Evolutionary conservation across 176 grass and related monocot genomes (phyloP), one percentile per base, ranked within the genome.

Genomic region (Paspalum vaginatum): DNA sequence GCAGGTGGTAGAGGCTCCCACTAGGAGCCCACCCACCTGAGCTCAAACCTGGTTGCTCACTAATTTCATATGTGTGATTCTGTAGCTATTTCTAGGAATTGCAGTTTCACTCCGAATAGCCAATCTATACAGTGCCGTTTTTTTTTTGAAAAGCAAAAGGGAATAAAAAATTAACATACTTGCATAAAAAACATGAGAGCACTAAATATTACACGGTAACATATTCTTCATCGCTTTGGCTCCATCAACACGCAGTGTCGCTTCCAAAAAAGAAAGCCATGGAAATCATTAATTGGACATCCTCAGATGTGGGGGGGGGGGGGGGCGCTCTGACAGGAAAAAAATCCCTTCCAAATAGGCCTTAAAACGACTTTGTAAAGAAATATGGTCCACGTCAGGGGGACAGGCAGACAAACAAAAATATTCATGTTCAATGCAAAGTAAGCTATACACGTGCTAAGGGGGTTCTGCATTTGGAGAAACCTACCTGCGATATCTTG

Each of bases 401-500:
- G 54, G 22, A 4, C 0, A 51, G 26, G 2, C 26, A 44, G 47
- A 65, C 7, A 79, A 9, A 38, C 4, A 32, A 70, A 77, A 17
- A 25, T 64, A 65, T 56, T 43, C 11, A 17, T 38, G 45, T 27
- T 61, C 18, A 49, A 58, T 17, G 9, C n/a, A 73, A 24, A 12
- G 18, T 24, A 83, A 79, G 75, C 15, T 24, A 26, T 51, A 58
- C 25, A 78, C 53, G 47, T 70, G 68, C 16, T 26, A 26, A 51
- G 60, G 11, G 37, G 61, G 38, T 51, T 70, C 62, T 57, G 18
- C 44, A 77, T 89, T 3, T 63, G 68, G 15, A 64, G 50, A 80
- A 91, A 38, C 25, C 57, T 62, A 98, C 95, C 88, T 98, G 92
- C 75, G 92, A 94, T 74, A 98, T 91, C 82, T 98, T 98, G 54